Base-by-base conservation (phyloP, 139 green algal species). In the Picocystis salinarum region DNA sequence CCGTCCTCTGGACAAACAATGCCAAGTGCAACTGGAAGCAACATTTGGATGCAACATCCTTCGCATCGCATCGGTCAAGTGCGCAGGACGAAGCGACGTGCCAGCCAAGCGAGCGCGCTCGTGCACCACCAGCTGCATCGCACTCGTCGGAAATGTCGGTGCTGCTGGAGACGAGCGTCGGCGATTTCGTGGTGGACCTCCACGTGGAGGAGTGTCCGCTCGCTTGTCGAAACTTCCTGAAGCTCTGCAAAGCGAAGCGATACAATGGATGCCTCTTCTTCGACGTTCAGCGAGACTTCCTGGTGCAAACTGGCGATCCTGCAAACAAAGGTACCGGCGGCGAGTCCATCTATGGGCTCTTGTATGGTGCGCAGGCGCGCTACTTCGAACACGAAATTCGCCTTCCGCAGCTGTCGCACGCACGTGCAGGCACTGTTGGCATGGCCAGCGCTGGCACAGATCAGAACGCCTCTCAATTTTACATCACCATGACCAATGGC, bases 301-400 rank as follows among this genome's bases (percentile, higher is more conserved):
- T 93, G 18, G 59, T 60, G 0, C 82, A 93, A 52, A 86, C 73
- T 6, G 82, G 82, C 6, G 82, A 93, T 44, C 82, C 82, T 10
- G 82, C 69, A 3, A 70, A 59, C 33, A 93, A 83, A 11, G 88
- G 88, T 28, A 73, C 59, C 15, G 88, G 88, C 9, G 88, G 88
- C 2, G 64, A 73, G 5, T 94, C 80, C 11, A 56, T 94, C 0
- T 93, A 80, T 51, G 75, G 73, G 17, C 24, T 54, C 5, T 25
- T 54, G 5, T 54, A 46, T 26, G 42, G 42, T 17, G 42, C 37
- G n/a, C 42, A 49, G 20, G 76, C 70, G 0, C 63, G 83, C 2
- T 93, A 86, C 56, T 99, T 99, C 55, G 70, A 87, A 19, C 80
- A 95, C 51, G 88, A 99, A 55, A 83, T 95, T 6, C 47, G 52